These are phyloP conservation scores for Durio zibethinus DNA, from an alignment of 345 rosid species.

Conservation along the genomic window DNA sequence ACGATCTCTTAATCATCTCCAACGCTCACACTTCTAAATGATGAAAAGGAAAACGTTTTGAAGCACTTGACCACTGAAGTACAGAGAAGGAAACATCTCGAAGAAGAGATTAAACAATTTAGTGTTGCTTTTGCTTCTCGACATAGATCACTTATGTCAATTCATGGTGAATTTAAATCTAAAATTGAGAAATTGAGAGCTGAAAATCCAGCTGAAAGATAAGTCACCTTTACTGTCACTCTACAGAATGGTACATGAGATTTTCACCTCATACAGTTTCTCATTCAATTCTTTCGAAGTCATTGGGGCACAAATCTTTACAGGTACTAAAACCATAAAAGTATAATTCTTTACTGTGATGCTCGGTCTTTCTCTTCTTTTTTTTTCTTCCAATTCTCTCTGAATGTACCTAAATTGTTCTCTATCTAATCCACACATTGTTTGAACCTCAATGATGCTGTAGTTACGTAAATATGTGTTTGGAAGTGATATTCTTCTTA, in stretches of 20 bases:
- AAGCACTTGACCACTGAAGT: constrained; percentile 58
- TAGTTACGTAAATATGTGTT: neutral
- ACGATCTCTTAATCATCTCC: constrained; percentile 41
- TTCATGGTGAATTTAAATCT: constrained; percentile 59
- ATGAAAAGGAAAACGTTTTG: constrained; percentile 59
- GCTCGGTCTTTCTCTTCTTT: neutral
- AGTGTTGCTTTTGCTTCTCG: constrained; percentile 55
- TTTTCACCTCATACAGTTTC: no score
- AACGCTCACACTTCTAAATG: constrained; percentile 37
- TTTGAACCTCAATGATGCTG: neutral
- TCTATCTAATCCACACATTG: neutral
- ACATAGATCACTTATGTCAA: constrained; percentile 56
- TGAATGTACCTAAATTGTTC: neutral
- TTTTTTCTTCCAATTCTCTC: neutral
- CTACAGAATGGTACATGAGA: no score
- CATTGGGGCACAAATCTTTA: no score
- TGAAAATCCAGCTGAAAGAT: constrained; percentile 37
- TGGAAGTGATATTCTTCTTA: no score
- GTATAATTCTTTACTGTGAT: no score
- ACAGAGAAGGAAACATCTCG: constrained; percentile 56
- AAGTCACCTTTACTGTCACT: no score
- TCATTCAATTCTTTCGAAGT: no score
- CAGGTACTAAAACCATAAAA: no score
- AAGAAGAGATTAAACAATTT: constrained; percentile 71
- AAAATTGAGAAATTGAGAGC: constrained; percentile 57